phyloP scores from a whole-genome alignment of 345 rosid species.

The Brassica rapa region DNA sequence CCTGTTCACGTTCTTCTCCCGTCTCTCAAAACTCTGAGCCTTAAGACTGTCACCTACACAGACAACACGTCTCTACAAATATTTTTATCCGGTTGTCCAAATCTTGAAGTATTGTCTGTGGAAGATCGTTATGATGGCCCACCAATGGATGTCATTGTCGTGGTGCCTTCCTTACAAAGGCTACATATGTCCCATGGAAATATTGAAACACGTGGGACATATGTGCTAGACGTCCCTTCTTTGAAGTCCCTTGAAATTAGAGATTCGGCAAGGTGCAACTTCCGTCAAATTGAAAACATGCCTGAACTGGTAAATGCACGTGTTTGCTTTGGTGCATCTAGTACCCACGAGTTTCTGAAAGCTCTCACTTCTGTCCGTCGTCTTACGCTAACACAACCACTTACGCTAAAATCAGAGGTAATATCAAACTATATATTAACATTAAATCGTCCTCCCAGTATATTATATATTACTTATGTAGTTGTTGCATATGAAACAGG shows the following conservation, averaged over 20 bases:
- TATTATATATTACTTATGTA: background rate
- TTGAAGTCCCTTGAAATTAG: background rate
- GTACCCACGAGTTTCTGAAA: background rate
- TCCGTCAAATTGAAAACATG: background rate
- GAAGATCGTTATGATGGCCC: background rate
- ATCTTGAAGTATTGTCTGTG: conserved; percentile 9
- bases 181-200: background rate
- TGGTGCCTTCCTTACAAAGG: conserved; percentile 7
- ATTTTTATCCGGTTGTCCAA: conserved; percentile 10
- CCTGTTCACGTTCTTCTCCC: conserved; percentile 7
- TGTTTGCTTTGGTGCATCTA: background rate
- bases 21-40: conserved; percentile 10
- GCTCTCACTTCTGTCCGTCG: conserved; percentile 7
- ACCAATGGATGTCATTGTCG: background rate
- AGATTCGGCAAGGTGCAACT: background rate
- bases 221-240: conserved; percentile 1
- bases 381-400: background rate
- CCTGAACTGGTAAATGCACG: background rate
- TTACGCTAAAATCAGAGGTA: background rate
- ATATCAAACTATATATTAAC: background rate
- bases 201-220: background rate
- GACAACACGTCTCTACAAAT: background rate
- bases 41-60: background rate
- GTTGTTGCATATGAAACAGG: background rate
- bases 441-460: background rate